Base-by-base conservation (phyloP, 352 stramenopile species). In the Phytophthora europaea region DNA sequence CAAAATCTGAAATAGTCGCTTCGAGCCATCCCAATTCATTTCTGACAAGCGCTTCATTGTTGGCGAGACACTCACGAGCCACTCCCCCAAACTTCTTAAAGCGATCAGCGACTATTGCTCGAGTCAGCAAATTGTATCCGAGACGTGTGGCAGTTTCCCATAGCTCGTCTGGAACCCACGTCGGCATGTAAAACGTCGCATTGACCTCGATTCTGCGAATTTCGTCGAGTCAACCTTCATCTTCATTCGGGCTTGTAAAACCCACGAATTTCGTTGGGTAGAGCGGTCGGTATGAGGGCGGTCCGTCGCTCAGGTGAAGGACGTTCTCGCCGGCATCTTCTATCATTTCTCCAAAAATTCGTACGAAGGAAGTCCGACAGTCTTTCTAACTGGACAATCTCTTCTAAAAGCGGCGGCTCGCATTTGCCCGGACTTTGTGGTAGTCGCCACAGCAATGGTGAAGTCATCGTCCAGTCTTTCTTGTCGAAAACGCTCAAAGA, bases 211-310 rank as follows among this genome's bases (percentile, higher is more conserved):
- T 6, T 4, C 6, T 31, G 26, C 26, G 26, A 31, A 4, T 31
- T 31, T 31, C 26, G 1, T 4, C 8, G 10, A 65, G 15, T 45
- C 43, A 65, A 5, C 13, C n/a, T n/a, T n/a, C n/a, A n/a, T n/a
- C 22, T 47, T 56, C 23, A 22, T 65, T 65, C 6, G 40, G 58
- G 43, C 58, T 65, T 18, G 45, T 65, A 22, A 65, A 65, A 28
- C 58, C 57, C 15, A 65, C 28, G 45, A 65, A 33, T 28, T 47
- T 65, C 15, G 9, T 2, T 31, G 23, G 9, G 16, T 12, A 15
- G 5, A 45, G 43, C 26, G 28, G 45, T 5, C 18, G 6, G 20
- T 22, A n/a, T 6, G 12, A 2, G 2, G 28, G 28, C 13, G 43
- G 58, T 12, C 51, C 61, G 26, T 69, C 52, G 52, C 28, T 62